Evolutionary conservation across 1,139 yeast species (phyloP), one percentile per base, ranked within the genome.

Genomic region (Suhomyces kunorum): DNA sequence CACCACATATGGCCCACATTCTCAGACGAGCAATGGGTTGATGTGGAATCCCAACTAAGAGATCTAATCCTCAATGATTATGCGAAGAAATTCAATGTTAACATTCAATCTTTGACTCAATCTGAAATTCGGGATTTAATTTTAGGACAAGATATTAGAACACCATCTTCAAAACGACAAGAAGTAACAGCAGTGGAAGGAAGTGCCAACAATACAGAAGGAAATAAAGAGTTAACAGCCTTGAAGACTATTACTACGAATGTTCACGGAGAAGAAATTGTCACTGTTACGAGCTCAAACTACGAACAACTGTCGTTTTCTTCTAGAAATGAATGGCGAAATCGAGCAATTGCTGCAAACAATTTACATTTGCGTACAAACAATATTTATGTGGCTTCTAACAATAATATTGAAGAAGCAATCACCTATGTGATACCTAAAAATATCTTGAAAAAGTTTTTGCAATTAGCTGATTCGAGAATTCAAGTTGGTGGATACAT

Each of bases 1-100:
- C 87, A 89, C 56, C 97, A 90, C 58, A 66, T 92, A 32, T 94
- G 99, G 99, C 99, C 99, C 2, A 70, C 94, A 1, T 80, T 89
- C 46, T 69, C 79, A 3, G 87, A 83, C 49, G 95, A 87, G 23
- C 96, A 89, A 60, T 94, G 99, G 99, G 79, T 87, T 38, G 83
- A 80, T 32, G 87, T 90, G 25, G 99, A 94, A 61, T 73, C 87
- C 5, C 87, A 87, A 59, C 68, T 94, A 50, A 81, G 97, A 47
- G 98, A 92, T 56, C 68, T 94, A 60, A 89, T 94, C 45, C 69
- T 94, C 48, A 76, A 78, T 41, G 97, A 90, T 56, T 92, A 88
- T 56, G 87, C 95, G 27, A 81, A 81, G 63, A 85, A 87, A 61
- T 84, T 89, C 59, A 85, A 86, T 52, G 89, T 92, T 33, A 87